Evolutionary conservation across 2,329 filamentous ascomycete species (phyloP).

Genomic region (Fusarium pseudonygamai): DNA sequence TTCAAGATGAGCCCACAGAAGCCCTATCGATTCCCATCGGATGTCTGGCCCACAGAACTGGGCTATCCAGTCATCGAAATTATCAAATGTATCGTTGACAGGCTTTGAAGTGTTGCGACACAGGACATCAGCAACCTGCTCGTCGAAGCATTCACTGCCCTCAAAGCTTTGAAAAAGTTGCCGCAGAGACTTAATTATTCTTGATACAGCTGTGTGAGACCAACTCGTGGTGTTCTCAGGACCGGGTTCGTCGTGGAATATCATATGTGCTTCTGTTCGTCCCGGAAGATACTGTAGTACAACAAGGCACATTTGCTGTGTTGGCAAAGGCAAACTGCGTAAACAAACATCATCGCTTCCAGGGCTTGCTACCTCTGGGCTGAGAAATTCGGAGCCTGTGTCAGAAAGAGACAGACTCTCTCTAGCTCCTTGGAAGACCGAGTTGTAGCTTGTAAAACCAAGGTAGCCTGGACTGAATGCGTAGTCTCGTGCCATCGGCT

Average conservation of each 20-base stretch:
- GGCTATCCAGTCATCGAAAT: conserved; percentile 48
- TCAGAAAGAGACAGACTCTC: conserved; percentile 50
- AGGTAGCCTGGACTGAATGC: conserved; percentile 50
- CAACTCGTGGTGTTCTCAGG: conserved; percentile 43
- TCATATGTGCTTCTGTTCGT: conserved; percentile 14
- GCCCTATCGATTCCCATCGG: conserved; percentile 56
- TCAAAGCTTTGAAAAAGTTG: conserved; percentile 44
- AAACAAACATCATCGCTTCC: conserved; percentile 7
- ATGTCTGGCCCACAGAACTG: conserved; percentile 52
- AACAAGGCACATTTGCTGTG: conserved; percentile 29
- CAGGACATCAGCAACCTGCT: conserved; percentile 49
- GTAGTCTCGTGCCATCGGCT: conserved; percentile 18
- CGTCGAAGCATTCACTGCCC: conserved; percentile 44
- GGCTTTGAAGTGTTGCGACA: conserved; percentile 52
- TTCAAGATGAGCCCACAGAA: conserved; percentile 46
- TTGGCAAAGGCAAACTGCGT: conserved; percentile 33
- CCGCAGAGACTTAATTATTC: conserved; percentile 49
- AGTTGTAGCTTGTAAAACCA: conserved; percentile 55
- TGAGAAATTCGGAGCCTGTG: neutral
- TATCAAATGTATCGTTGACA: conserved; percentile 48
- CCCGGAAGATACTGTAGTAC: conserved; percentile 23
- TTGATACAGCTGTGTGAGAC: conserved; percentile 44
- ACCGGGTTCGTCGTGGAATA: conserved; percentile 14
- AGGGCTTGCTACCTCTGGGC: neutral
- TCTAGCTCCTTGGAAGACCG: conserved; percentile 53